Conservation (phyloP, 306 rosid species). For the Morella rubra region DNA sequence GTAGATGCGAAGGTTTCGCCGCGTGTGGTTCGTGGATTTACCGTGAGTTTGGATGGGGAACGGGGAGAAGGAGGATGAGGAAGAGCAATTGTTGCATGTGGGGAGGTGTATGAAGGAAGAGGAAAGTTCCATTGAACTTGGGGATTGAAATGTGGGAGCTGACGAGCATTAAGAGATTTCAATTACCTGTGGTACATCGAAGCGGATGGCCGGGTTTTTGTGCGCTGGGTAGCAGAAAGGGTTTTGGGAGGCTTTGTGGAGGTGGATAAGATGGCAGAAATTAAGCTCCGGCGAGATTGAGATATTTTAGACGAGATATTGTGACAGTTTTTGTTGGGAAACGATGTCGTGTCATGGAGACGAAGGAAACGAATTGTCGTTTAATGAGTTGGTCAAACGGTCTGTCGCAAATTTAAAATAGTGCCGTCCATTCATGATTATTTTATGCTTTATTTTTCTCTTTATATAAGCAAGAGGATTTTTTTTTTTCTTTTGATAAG, state of each 20-base stretch:
- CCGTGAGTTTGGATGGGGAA: constrained; percentile 44
- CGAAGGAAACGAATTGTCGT: too few relatives aligned
- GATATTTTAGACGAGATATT: neutral
- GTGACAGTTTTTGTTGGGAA: neutral
- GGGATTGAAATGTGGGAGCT: neutral
- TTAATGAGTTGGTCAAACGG: too few relatives aligned
- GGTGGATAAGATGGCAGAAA: constrained; percentile 36
- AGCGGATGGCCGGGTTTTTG: constrained; percentile 12
- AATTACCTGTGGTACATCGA: constrained; percentile 18
- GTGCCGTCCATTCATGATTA: too few relatives aligned
- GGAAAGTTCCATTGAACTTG: constrained; percentile 67
- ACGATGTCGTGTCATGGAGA: too few relatives aligned
- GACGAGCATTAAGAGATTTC: constrained; percentile 16
- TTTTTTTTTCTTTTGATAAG: too few relatives aligned
- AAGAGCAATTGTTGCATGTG: constrained; percentile 43
- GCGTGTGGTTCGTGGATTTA: constrained; percentile 25
- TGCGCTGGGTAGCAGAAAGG: neutral
- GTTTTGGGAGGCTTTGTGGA: constrained; percentile 29
- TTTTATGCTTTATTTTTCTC: too few relatives aligned
- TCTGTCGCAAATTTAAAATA: too few relatives aligned
- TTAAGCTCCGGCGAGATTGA: neutral
- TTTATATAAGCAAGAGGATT: too few relatives aligned
- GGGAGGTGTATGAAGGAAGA: constrained; percentile 52
- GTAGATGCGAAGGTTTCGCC: constrained; percentile 33
- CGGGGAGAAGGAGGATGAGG: constrained; percentile 56